Evolutionary conservation across 768 basidiomycete genomes (phyloP).

Genomic region (Clitopilus hobsonii): DNA sequence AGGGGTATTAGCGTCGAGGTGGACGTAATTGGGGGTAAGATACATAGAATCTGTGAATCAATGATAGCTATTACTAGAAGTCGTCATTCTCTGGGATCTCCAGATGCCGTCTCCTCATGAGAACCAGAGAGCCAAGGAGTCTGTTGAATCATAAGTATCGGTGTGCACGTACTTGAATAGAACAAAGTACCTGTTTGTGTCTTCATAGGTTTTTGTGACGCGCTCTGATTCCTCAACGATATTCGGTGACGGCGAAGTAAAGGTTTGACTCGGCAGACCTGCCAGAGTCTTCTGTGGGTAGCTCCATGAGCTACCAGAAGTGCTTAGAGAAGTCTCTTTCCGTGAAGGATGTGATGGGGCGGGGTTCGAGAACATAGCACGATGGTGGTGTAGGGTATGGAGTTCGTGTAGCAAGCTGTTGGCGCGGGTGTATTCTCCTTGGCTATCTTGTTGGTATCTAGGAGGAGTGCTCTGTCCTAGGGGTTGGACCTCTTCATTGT

Average conservation of each 20-base stretch:
- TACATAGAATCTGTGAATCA: too few relatives aligned
- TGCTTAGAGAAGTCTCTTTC: too few relatives aligned
- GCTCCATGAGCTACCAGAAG: too few relatives aligned
- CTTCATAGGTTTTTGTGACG: constrained; percentile 60
- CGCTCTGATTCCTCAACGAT: constrained; percentile 32
- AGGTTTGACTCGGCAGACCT: background rate
- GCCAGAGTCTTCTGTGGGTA: background rate
- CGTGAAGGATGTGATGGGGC: background rate
- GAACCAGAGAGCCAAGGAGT: constrained; percentile 58
- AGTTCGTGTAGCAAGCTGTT: constrained; percentile 69
- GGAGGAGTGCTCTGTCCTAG: background rate
- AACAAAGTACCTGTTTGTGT: constrained; percentile 50
- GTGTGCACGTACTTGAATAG: background rate
- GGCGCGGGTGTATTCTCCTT: constrained; percentile 49
- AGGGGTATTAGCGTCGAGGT: too few relatives aligned
- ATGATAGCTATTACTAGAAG: too few relatives aligned
- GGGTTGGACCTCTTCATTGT: constrained; percentile 14
- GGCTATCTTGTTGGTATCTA: background rate
- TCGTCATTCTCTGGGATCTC: constrained; percentile 9
- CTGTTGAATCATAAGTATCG: constrained; percentile 28
- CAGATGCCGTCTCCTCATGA: constrained; percentile 49
- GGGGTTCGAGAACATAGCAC: constrained; percentile 37
- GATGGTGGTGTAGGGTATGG: constrained; percentile 64
- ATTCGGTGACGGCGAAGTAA: background rate
- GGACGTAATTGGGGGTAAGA: background rate